Percentiles rank a stretch among this genome's conserved stretches.
These are phyloP conservation scores for Gymnopilus junonius DNA, from an alignment of 768 basidiomycete genomes.

Conservation along the genomic window DNA sequence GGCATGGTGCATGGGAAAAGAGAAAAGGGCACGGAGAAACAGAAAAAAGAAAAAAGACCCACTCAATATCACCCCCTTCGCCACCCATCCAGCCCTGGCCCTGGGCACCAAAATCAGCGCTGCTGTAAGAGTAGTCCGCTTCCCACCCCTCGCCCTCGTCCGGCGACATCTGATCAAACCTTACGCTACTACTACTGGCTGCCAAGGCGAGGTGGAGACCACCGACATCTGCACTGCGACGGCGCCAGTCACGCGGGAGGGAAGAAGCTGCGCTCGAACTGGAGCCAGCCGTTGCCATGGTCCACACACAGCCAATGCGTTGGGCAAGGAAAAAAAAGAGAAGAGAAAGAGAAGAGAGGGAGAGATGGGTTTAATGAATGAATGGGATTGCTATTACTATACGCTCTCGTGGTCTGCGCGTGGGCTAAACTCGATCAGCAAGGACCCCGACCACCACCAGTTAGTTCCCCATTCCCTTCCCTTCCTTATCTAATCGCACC, in stretches of 20 bases:
- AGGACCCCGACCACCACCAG: constrained; percentile 14
- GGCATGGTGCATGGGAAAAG: constrained; percentile 7
- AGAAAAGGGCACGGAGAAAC: neutral
- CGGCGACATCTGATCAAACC: neutral
- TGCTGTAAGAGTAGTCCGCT: neutral
- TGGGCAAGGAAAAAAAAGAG: too few species aligned
- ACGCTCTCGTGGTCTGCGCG: constrained; percentile 49
- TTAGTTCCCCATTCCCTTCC: neutral
- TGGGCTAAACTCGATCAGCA: constrained; percentile 29
- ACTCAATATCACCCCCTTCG: constrained; percentile 53
- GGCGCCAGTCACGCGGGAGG: constrained; percentile 32
- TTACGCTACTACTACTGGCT: neutral
- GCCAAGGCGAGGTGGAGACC: constrained; percentile 82
- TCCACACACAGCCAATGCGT: too few species aligned
- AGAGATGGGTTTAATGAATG: neutral
- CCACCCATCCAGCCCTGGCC: constrained; percentile 76
- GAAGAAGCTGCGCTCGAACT: too few species aligned
- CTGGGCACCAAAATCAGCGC: constrained; percentile 46
- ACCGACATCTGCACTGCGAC: constrained; percentile 89
- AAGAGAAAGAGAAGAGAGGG: neutral
- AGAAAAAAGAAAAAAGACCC: constrained; percentile 28
- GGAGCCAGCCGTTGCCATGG: constrained; percentile 1
- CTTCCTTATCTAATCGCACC: neutral
- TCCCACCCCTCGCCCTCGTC: neutral
- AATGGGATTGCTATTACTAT: constrained; percentile 32